These are phyloP conservation scores for Bidens hawaiensis DNA, from an alignment of 140 eudicot genomes.

Conservation along the genomic window DNA sequence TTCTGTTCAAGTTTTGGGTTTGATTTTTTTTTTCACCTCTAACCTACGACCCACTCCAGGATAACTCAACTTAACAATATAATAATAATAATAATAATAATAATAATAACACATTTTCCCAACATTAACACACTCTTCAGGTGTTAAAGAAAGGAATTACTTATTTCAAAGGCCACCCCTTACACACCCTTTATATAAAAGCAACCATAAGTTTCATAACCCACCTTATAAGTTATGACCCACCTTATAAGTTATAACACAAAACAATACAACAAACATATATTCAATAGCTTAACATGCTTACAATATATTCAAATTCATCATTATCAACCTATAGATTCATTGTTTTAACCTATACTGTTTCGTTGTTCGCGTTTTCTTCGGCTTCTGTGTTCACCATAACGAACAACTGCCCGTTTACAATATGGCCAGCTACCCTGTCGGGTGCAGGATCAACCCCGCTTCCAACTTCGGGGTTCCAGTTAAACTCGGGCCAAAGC, in stretches of 20 bases:
- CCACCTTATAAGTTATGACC: too few relatives aligned
- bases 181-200: slow-evolving; percentile 11
- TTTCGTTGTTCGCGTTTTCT: slow-evolving; percentile 15
- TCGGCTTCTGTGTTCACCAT: slow-evolving; percentile 53
- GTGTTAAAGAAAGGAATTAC: slow-evolving; percentile 71
- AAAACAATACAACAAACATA: neutral
- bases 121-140: slow-evolving; percentile 2
- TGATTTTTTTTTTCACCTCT: too few relatives aligned
- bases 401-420: slow-evolving; percentile 71
- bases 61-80: slow-evolving; percentile 9
- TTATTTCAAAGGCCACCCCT: slow-evolving; percentile 40
- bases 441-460: slow-evolving; percentile 82
- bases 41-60: slow-evolving; percentile 26
- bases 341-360: neutral
- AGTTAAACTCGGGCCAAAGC: slow-evolving; percentile 57
- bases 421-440: slow-evolving; percentile 94
- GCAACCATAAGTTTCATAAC: slow-evolving; percentile 30
- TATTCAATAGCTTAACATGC: slow-evolving; percentile 23
- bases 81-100: too few relatives aligned
- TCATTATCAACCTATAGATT: slow-evolving; percentile 10
- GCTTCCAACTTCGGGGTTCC: slow-evolving; percentile 69
- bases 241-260: neutral
- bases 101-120: too few relatives aligned
- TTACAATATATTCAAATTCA: too few relatives aligned
- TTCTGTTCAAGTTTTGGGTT: too few relatives aligned